Conservation (phyloP, 2,329 filamentous ascomycete genomes). For the Elsinoe batatas region DNA sequence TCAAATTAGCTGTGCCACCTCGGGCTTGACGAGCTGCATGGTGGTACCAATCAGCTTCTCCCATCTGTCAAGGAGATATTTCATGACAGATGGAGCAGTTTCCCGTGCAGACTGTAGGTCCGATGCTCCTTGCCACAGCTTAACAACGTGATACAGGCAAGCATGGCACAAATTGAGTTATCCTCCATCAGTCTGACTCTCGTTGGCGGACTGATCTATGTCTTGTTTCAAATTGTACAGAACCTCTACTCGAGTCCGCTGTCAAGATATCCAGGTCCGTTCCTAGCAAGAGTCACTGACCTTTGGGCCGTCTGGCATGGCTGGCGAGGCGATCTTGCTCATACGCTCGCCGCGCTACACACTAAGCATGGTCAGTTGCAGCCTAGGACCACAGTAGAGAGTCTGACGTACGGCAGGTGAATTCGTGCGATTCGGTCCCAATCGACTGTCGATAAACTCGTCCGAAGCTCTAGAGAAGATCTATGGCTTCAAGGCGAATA, state of each 20-base stretch:
- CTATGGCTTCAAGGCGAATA: slow-evolving; percentile 39
- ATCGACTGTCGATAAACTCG: slow-evolving; percentile 68
- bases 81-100: too few species aligned
- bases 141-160: too few species aligned
- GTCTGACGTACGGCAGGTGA: background rate
- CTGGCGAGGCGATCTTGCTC: slow-evolving; percentile 22
- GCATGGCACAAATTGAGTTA: too few species aligned
- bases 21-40: too few species aligned
- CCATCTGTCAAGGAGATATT: too few species aligned
- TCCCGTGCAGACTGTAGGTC: too few species aligned
- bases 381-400: background rate
- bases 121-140: too few species aligned
- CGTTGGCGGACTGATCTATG: too few species aligned
- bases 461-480: slow-evolving; percentile 50
- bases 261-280: slow-evolving; percentile 21
- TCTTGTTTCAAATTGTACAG: slow-evolving; percentile 15
- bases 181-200: too few species aligned
- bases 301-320: slow-evolving; percentile 23
- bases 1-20: too few species aligned
- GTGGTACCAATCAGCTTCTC: too few species aligned
- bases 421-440: slow-evolving; percentile 67
- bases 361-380: slow-evolving; percentile 47
- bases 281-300: slow-evolving; percentile 21
- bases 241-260: slow-evolving; percentile 21
- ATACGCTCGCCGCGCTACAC: slow-evolving; percentile 45